Evolutionary conservation across 2,329 filamentous ascomycete genomes (phyloP).

Genomic region (Colletotrichum sp.): DNA sequence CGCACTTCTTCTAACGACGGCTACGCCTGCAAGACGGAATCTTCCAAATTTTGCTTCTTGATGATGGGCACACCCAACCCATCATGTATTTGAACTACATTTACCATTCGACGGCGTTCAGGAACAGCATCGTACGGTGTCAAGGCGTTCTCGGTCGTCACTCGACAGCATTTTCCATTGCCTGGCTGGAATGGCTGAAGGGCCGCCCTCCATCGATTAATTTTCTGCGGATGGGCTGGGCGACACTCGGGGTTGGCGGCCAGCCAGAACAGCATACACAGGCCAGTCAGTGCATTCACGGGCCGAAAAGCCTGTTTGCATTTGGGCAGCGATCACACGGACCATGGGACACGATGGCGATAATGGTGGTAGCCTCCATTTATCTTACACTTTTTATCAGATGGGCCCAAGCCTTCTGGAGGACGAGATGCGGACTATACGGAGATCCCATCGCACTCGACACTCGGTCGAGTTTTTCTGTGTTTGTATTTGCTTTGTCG

Average conservation of each 20-base stretch:
- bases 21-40: constrained; percentile 29
- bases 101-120: constrained; percentile 56
- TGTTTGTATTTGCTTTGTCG: constrained; percentile 18
- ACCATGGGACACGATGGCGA: constrained; percentile 16
- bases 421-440: neutral
- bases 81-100: constrained; percentile 58
- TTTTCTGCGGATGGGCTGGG: constrained; percentile 5
- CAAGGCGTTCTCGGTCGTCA: constrained; percentile 52
- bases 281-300: constrained; percentile 12
- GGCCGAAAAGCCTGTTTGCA: constrained; percentile 9
- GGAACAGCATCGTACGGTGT: constrained; percentile 65
- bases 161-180: constrained; percentile 25
- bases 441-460: neutral
- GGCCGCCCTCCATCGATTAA: constrained; percentile 36
- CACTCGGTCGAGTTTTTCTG: neutral
- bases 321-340: constrained; percentile 12
- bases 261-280: neutral
- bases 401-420: constrained; percentile 1
- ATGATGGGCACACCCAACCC: constrained; percentile 24
- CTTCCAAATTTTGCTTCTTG: constrained; percentile 35
- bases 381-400: constrained; percentile 13
- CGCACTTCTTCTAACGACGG: constrained; percentile 92
- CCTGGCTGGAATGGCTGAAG: neutral
- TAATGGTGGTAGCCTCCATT: constrained; percentile 6
- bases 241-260: constrained; percentile 2